Percentiles rank a stretch among this genome's conserved stretches.
These are phyloP conservation scores for Mrakia blollopis DNA, from an alignment of 768 basidiomycete genomes.

Conservation along the genomic window DNA sequence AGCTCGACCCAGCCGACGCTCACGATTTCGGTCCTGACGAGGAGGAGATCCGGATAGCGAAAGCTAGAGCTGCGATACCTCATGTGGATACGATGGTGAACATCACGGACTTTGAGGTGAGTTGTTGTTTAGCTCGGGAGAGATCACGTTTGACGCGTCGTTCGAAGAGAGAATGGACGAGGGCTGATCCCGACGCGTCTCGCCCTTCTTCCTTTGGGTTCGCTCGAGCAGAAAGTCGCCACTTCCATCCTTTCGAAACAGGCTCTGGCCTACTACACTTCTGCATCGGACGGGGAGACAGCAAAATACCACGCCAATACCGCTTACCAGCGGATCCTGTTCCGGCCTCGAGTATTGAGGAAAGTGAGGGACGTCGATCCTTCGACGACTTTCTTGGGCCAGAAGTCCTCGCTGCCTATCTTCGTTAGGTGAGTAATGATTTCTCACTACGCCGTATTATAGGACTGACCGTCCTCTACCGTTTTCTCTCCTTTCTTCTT, in stretches of 20 bases:
- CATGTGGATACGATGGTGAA: conserved; percentile 28
- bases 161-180: background rate
- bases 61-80: background rate
- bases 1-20: conserved; percentile 5
- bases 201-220: background rate
- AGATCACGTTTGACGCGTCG: background rate
- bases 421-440: background rate
- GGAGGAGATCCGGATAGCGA: conserved; percentile 12
- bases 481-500: background rate
- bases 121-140: background rate
- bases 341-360: conserved; percentile 30
- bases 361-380: conserved; percentile 27
- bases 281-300: conserved; percentile 14
- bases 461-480: background rate
- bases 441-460: too few species aligned
- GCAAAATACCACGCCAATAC: conserved; percentile 6
- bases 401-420: conserved; percentile 21
- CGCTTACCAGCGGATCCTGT: conserved; percentile 18
- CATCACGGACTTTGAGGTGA: conserved; percentile 31
- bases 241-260: conserved; percentile 25
- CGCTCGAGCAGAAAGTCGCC: conserved; percentile 17
- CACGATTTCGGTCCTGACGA: background rate
- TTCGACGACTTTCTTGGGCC: conserved; percentile 24
- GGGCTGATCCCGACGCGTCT: background rate
- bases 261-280: conserved; percentile 28